Evolutionary conservation across 140 eudicot species (phyloP).

Genomic region (Flaveria floridana): DNA sequence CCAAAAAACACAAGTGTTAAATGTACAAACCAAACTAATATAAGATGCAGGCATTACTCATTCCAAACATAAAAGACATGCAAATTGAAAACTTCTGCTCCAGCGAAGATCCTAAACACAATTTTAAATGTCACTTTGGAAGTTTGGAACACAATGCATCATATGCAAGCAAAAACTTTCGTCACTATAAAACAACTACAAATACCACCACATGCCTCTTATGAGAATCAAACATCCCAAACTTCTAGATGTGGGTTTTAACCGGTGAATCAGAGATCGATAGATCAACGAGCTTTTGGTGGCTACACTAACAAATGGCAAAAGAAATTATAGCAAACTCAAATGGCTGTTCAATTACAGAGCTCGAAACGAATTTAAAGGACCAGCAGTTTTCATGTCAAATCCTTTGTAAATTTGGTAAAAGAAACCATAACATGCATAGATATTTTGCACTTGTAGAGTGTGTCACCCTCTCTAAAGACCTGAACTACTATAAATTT

Average conservation of each 20-base stretch:
- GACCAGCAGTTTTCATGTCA: background rate
- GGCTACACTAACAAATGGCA: background rate
- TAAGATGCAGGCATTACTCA: background rate
- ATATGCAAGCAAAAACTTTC: background rate
- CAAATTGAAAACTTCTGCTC: background rate
- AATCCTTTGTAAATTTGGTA: background rate
- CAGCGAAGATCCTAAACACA: background rate
- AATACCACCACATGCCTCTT: background rate
- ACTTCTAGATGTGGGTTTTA: background rate
- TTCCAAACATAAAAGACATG: background rate
- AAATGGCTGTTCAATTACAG: background rate
- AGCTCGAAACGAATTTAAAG: background rate
- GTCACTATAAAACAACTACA: background rate
- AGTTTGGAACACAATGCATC: conserved; percentile 4
- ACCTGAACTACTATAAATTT: background rate
- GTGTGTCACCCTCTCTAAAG: background rate
- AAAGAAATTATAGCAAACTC: background rate
- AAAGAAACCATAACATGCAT: background rate
- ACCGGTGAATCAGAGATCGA: background rate
- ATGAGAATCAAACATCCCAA: background rate
- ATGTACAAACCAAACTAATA: background rate
- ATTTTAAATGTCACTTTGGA: conserved; percentile 2
- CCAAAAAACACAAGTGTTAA: conserved; percentile 14
- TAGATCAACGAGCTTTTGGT: background rate
- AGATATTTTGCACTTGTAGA: background rate